Percentiles rank a stretch among this genome's conserved stretches.
phyloP scores from a whole-genome alignment of 768 basidiomycete species.

The Macrolepiota dolichaula region DNA sequence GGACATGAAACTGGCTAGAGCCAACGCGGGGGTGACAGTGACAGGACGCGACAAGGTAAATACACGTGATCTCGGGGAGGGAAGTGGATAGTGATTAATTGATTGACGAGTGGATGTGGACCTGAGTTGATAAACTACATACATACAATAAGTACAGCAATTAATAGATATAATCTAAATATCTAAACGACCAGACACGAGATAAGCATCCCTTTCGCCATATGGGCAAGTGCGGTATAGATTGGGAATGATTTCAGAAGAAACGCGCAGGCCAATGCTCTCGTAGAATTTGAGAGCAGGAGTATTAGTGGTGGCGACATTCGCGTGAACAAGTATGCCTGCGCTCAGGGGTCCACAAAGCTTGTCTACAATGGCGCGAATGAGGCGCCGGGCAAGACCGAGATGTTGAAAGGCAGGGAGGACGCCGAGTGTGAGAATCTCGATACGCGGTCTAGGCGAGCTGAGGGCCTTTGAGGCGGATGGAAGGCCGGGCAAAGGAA shows the following conservation, averaged over 20 bases:
- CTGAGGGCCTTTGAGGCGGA: conserved; percentile 15
- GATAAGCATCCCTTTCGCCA: conserved; percentile 39
- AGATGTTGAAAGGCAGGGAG: conserved; percentile 39
- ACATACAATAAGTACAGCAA: conserved; percentile 12
- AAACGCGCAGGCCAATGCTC: conserved; percentile 35
- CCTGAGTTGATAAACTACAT: conserved; percentile 2
- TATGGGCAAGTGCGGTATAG: conserved; percentile 33
- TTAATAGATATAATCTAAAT: conserved; percentile 16
- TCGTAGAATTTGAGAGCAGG: conserved; percentile 41
- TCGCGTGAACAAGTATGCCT: conserved; percentile 34
- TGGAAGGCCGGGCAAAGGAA: conserved; percentile 4
- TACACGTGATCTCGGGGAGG: not conserved
- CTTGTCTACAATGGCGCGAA: conserved; percentile 25
- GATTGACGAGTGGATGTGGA: not conserved
- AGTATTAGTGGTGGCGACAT: conserved; percentile 41
- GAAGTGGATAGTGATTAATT: no score
- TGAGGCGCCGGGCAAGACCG: conserved; percentile 41
- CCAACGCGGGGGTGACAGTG: conserved; percentile 2
- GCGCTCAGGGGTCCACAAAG: conserved; percentile 25
- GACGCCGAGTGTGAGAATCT: conserved; percentile 53
- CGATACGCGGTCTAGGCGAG: conserved; percentile 29
- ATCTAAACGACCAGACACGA: conserved; percentile 21
- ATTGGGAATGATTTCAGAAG: conserved; percentile 31
- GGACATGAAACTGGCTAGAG: not conserved
- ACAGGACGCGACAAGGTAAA: conserved; percentile 1